Conservation (phyloP, 2,329 filamentous ascomycete genomes). For the Colletotrichum truncatum region DNA sequence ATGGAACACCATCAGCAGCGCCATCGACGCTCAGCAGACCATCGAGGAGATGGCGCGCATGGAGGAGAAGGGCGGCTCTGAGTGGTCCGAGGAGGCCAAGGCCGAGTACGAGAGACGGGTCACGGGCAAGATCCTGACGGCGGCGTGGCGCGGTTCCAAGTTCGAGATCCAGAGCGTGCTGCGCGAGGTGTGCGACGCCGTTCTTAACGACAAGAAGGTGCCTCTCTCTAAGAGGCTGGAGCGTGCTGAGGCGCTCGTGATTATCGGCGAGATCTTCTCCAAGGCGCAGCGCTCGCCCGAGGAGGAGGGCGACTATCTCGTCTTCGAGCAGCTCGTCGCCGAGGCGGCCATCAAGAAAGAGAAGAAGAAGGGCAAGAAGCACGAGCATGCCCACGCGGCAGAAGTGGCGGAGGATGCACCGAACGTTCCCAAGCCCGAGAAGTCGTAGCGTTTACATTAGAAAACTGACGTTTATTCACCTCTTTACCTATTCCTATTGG, state of each 20-base stretch:
- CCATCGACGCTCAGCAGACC: constrained; percentile 96
- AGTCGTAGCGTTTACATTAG: not conserved
- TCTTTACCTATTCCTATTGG: not conserved
- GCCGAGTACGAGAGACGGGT: constrained; percentile 95
- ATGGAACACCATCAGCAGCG: constrained; percentile 96
- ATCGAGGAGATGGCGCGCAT: constrained; percentile 99
- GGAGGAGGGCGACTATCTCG: constrained; percentile 98
- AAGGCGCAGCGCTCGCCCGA: constrained; percentile 90
- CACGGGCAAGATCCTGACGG: constrained; percentile 96
- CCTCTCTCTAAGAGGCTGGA: constrained; percentile 86
- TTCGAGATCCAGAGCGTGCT: constrained; percentile 98
- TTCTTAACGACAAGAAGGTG: constrained; percentile 83
- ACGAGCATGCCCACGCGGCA: constrained; percentile 58
- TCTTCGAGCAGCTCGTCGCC: constrained; percentile 96
- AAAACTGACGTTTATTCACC: not conserved
- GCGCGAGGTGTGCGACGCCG: constrained; percentile 90
- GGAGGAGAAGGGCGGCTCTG: constrained; percentile 93
- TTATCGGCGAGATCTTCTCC: constrained; percentile 88
- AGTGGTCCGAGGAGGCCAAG: constrained; percentile 98
- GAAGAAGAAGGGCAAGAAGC: constrained; percentile 77
- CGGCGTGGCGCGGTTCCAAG: constrained; percentile 95
- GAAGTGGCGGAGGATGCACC: constrained; percentile 37
- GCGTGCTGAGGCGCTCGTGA: constrained; percentile 86
- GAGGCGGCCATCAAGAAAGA: constrained; percentile 97
- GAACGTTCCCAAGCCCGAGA: constrained; percentile 34